Evolutionary conservation across 2,329 filamentous ascomycete species (phyloP).

Genomic region (Truncatella angustata): DNA sequence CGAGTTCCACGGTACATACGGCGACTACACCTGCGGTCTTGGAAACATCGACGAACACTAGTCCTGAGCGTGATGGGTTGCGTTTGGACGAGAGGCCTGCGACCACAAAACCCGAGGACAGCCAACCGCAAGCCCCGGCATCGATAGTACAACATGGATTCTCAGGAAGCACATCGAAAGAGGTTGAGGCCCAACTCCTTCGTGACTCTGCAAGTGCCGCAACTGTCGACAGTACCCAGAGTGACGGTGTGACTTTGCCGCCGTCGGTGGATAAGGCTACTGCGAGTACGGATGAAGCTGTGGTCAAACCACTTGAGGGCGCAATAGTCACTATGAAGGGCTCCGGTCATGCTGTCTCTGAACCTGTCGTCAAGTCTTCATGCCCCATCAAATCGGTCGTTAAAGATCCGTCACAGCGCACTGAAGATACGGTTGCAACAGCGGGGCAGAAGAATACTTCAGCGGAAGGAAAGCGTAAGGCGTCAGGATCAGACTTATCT

Average conservation of each 20-base stretch:
- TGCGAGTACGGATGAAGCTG: not conserved
- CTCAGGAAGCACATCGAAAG: slow-evolving; percentile 6
- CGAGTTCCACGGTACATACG: slow-evolving; percentile 69
- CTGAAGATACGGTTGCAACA: too few relatives aligned
- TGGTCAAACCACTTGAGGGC: not conserved
- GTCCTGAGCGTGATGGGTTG: slow-evolving; percentile 66
- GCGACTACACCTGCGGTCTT: slow-evolving; percentile 69
- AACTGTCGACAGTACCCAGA: not conserved
- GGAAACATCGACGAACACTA: slow-evolving; percentile 70
- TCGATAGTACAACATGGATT: slow-evolving; percentile 13
- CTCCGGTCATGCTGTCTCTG: too few relatives aligned
- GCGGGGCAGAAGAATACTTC: too few relatives aligned
- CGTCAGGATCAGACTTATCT: not conserved
- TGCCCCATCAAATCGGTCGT: too few relatives aligned
- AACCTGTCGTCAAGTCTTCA: too few relatives aligned
- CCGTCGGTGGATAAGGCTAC: not conserved
- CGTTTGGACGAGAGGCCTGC: slow-evolving; percentile 51
- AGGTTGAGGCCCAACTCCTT: slow-evolving; percentile 13
- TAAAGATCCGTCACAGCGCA: too few relatives aligned
- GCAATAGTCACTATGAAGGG: too few relatives aligned
- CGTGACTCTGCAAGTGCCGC: slow-evolving; percentile 11
- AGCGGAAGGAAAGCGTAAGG: not conserved
- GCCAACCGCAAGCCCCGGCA: not conserved
- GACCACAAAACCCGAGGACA: slow-evolving; percentile 32
- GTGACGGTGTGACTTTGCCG: not conserved